Evolutionary conservation across 2,329 filamentous ascomycete genomes (phyloP).

Genomic region (Remersonia thermophila): DNA sequence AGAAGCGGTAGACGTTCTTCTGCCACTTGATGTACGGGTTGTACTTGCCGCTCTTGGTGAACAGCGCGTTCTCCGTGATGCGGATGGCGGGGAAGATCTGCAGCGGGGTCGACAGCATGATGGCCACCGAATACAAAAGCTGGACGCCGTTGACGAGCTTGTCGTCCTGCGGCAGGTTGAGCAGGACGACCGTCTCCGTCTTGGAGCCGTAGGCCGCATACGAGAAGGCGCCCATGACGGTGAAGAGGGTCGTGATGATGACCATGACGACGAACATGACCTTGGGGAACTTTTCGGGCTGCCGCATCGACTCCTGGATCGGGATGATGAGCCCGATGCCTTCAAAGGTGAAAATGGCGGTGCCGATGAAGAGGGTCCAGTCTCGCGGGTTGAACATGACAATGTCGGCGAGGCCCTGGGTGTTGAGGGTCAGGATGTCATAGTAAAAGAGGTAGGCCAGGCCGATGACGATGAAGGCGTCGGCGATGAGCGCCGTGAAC

Average conservation of each 20-base stretch:
- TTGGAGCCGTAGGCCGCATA: slow-evolving; percentile 93
- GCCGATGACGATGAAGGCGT: slow-evolving; percentile 86
- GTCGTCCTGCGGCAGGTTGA: slow-evolving; percentile 92
- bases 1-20: slow-evolving; percentile 94
- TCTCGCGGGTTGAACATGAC: slow-evolving; percentile 78
- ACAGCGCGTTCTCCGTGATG: slow-evolving; percentile 89
- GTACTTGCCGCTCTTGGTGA: slow-evolving; percentile 90
- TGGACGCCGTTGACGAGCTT: slow-evolving; percentile 93
- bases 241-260: slow-evolving; percentile 83
- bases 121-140: slow-evolving; percentile 95
- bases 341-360: slow-evolving; percentile 97
- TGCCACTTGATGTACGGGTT: slow-evolving; percentile 99
- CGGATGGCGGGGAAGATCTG: slow-evolving; percentile 97
- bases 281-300: slow-evolving; percentile 77
- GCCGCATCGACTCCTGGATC: slow-evolving; percentile 93
- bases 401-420: slow-evolving; percentile 71
- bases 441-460: slow-evolving; percentile 93
- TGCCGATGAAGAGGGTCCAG: slow-evolving; percentile 97
- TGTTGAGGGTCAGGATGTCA: slow-evolving; percentile 72
- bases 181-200: slow-evolving; percentile 90
- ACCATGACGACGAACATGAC: slow-evolving; percentile 89
- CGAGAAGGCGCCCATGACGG: slow-evolving; percentile 80
- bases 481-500: slow-evolving; percentile 84
- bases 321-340: slow-evolving; percentile 96
- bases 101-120: slow-evolving; percentile 83